Conservation (phyloP, 441 rosid genomes). For the Melastoma candidum region DNA sequence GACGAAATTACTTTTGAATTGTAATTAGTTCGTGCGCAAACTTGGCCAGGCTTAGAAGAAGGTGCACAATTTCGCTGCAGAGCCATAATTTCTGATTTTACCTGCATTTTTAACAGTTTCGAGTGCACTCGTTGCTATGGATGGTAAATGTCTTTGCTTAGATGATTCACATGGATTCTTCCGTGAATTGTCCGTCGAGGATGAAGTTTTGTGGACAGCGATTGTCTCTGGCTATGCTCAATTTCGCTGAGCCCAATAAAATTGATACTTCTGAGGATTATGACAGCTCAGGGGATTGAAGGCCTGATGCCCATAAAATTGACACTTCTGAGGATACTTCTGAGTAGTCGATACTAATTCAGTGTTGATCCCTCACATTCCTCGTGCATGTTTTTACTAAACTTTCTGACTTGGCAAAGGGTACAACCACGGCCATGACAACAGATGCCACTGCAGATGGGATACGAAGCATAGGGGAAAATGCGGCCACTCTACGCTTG, state of each 20-base stretch:
- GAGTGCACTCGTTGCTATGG: constrained; percentile 76
- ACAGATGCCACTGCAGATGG: too few species aligned
- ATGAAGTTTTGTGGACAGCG: constrained; percentile 93
- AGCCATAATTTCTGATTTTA: constrained; percentile 54
- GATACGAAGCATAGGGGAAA: too few species aligned
- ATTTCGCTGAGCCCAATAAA: constrained; percentile 73
- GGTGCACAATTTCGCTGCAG: constrained; percentile 82
- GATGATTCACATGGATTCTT: constrained; percentile 57
- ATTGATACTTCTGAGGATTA: constrained; percentile 63
- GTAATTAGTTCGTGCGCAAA: constrained; percentile 92
- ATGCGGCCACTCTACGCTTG: too few species aligned
- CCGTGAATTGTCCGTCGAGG: constrained; percentile 60
- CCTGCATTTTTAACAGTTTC: constrained; percentile 61
- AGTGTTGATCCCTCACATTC: too few species aligned
- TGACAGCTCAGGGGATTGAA: constrained; percentile 53
- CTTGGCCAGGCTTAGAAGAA: constrained; percentile 77
- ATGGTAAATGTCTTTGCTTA: constrained; percentile 78
- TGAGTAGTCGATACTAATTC: too few species aligned
- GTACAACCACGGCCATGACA: too few species aligned
- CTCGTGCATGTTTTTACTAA: too few species aligned
- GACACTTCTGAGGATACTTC: too few species aligned
- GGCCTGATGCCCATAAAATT: constrained; percentile 46
- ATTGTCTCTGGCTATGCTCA: constrained; percentile 78
- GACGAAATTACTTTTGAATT: constrained; percentile 79
- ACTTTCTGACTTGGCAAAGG: too few species aligned